These are phyloP conservation scores for Colletotrichum sidae DNA, from an alignment of 2,329 filamentous ascomycete genomes.

Conservation along the genomic window DNA sequence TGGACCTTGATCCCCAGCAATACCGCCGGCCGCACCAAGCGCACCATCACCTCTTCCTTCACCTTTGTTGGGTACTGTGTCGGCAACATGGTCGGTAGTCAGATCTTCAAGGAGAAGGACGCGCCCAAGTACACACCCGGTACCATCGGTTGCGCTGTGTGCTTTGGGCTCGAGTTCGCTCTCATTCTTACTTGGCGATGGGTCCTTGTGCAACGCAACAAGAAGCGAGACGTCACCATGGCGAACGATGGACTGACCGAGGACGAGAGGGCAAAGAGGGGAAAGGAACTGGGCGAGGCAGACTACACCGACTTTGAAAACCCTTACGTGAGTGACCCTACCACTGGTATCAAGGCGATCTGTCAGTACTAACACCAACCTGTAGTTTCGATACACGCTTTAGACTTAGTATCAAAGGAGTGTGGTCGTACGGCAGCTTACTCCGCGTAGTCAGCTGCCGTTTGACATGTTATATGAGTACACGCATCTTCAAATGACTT, in stretches of 20 bases:
- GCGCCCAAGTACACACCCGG: conserved; percentile 58
- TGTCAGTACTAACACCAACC: background rate
- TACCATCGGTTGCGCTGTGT: conserved; percentile 52
- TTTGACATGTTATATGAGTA: no score
- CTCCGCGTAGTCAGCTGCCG: no score
- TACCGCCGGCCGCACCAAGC: conserved; percentile 58
- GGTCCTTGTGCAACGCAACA: conserved; percentile 54
- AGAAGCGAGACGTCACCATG: conserved; percentile 44
- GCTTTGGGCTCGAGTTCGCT: conserved; percentile 51
- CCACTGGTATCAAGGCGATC: background rate
- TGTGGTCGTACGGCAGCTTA: no score
- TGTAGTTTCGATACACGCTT: background rate
- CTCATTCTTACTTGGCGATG: conserved; percentile 53
- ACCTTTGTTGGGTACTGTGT: conserved; percentile 60
- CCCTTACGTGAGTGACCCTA: conserved; percentile 44
- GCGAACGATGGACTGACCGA: conserved; percentile 47
- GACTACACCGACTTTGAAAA: conserved; percentile 53
- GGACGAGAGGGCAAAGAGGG: conserved; percentile 47
- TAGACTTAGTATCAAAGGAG: background rate
- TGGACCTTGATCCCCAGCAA: conserved; percentile 53
- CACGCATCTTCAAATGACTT: no score
- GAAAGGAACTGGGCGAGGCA: conserved; percentile 49
- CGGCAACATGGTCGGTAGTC: conserved; percentile 59
- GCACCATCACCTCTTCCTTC: conserved; percentile 57
- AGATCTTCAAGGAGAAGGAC: conserved; percentile 57